Conservation (phyloP, 345 rosid genomes). For the Capsella bursapastoris region DNA sequence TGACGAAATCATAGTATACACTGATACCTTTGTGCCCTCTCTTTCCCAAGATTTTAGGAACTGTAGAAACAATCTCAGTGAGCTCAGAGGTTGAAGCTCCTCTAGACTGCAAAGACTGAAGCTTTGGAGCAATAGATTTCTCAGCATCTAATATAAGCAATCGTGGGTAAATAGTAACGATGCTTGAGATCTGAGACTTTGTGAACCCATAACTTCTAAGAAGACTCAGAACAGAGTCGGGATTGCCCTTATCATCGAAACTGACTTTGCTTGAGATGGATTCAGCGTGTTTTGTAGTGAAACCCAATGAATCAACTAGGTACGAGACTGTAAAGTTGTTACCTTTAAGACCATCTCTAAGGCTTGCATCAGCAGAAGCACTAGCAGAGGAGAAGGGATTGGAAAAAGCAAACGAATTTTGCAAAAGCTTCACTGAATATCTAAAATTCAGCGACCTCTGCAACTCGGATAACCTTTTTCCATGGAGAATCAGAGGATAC, state of each 20-base stretch:
- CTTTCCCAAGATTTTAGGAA: constrained; percentile 28
- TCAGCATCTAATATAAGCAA: constrained; percentile 30
- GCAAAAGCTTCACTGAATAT: neutral
- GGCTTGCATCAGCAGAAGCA: neutral
- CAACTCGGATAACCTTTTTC: constrained; percentile 5
- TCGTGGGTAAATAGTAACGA: constrained; percentile 12
- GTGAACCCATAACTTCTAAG: constrained; percentile 38
- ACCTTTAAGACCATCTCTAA: neutral
- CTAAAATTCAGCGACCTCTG: constrained; percentile 9
- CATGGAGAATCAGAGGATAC: constrained; percentile 30
- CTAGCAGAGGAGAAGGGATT: neutral
- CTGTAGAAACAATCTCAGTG: constrained; percentile 10
- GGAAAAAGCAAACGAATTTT: neutral
- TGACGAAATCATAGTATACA: constrained; percentile 29
- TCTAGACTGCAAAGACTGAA: constrained; percentile 37
- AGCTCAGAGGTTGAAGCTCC: constrained; percentile 40
- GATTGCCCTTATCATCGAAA: neutral
- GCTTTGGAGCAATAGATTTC: constrained; percentile 39
- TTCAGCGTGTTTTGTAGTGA: constrained; percentile 16
- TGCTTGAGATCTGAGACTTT: constrained; percentile 24
- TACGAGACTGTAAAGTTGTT: constrained; percentile 19
- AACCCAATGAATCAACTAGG: constrained; percentile 36
- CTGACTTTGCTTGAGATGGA: constrained; percentile 14
- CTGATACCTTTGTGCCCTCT: neutral
- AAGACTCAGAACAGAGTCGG: constrained; percentile 27